Evolutionary conservation across 306 rosid species (phyloP).

Genomic region (Luffa acutangula): DNA sequence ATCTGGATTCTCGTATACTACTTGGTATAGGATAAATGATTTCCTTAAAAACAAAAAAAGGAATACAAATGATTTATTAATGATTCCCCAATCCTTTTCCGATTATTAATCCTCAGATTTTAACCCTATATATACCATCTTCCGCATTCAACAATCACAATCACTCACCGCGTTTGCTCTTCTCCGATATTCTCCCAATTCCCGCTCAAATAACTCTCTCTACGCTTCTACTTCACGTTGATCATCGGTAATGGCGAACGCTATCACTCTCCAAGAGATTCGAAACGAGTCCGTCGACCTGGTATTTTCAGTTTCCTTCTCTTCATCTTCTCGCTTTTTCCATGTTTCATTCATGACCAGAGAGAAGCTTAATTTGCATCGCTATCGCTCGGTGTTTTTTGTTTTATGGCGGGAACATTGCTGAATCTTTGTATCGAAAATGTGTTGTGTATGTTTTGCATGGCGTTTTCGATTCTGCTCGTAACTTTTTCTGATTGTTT

Average conservation of each 20-base stretch:
- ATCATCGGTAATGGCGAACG: neutral
- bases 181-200: neutral
- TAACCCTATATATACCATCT: too few species aligned
- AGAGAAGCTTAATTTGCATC: neutral
- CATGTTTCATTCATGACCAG: neutral
- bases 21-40: neutral
- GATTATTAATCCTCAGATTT: too few species aligned
- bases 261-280: neutral
- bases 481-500: neutral
- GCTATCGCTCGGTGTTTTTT: neutral
- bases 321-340: neutral
- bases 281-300: constrained; percentile 39
- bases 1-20: neutral
- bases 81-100: too few species aligned
- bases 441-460: neutral
- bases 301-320: constrained; percentile 22
- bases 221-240: neutral
- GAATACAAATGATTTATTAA: too few species aligned
- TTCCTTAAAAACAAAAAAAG: too few species aligned
- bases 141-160: too few species aligned
- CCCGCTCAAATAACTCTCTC: neutral
- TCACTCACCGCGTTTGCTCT: too few species aligned
- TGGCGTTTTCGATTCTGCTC: neutral
- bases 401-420: too few species aligned
- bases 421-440: neutral